Conservation (phyloP, 345 rosid species). For the Eucalyptus lansdowneana region DNA sequence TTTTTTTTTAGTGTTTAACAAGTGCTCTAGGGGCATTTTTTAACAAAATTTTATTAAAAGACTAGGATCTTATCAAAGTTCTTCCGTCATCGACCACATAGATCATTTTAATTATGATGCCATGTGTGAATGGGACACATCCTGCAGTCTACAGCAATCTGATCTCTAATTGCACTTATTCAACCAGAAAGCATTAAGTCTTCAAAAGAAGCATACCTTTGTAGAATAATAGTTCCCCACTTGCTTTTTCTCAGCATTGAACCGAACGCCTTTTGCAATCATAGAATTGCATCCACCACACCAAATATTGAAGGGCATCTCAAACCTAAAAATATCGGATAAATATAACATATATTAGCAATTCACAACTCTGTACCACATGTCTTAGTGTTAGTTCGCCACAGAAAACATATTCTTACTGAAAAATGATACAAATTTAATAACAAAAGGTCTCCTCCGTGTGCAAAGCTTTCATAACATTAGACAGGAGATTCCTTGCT, state of each 20-base stretch:
- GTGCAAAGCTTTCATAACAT: background rate
- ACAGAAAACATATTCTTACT: background rate
- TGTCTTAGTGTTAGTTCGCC: background rate
- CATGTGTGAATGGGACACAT: background rate
- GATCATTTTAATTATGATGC: background rate
- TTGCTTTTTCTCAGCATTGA: constrained; percentile 97
- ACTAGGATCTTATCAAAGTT: background rate
- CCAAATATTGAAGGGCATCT: constrained; percentile 96
- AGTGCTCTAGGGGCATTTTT: background rate
- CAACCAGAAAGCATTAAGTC: background rate
- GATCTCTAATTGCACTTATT: background rate
- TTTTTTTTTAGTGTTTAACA: background rate
- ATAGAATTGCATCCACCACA: constrained; percentile 95
- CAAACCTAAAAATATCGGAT: constrained; percentile 41
- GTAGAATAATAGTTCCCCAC: constrained; percentile 97
- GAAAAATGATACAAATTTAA: background rate
- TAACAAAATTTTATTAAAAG: background rate
- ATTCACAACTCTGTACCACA: background rate
- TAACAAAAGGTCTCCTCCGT: background rate
- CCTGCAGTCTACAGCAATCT: background rate
- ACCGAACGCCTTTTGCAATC: constrained; percentile 97
- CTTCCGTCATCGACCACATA: background rate
- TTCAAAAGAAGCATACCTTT: constrained; percentile 34
- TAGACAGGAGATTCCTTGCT: background rate
- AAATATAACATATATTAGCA: background rate